A percentile compares a stretch with the other conserved stretches of the same genome.
phyloP scores from a whole-genome alignment of 352 stramenopile genomes.

The Aphanomyces stellatus region DNA sequence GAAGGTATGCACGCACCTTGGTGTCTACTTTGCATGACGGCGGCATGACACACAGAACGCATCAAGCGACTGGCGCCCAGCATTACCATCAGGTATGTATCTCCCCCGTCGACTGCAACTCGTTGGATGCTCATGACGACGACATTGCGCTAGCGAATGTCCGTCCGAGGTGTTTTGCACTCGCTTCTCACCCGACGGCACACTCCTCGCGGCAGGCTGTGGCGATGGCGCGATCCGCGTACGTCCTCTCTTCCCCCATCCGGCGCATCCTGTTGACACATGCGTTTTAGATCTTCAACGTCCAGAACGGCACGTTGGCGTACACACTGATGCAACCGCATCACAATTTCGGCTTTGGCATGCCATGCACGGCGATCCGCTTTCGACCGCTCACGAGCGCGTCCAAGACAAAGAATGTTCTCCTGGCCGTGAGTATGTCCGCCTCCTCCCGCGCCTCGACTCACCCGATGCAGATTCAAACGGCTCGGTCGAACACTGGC shows the following conservation, averaged over 20 bases:
- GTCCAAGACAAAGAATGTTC: constrained; percentile 88
- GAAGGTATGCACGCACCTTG: background rate
- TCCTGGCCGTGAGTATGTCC: constrained; percentile 77
- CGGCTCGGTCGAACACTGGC: constrained; percentile 87
- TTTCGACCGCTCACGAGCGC: constrained; percentile 70
- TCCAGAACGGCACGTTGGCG: constrained; percentile 60
- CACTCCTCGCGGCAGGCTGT: constrained; percentile 73
- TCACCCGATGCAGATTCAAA: constrained; percentile 51
- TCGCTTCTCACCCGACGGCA: constrained; percentile 76
- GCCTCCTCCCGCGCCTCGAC: background rate
- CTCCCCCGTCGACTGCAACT: background rate
- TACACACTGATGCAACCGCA: constrained; percentile 79
- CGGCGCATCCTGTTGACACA: too few relatives aligned
- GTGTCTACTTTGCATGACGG: background rate
- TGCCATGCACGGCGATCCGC: constrained; percentile 73
- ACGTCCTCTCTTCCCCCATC: too few relatives aligned
- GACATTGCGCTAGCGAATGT: constrained; percentile 38
- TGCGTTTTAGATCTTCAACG: constrained; percentile 55
- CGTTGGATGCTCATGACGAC: background rate
- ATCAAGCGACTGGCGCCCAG: constrained; percentile 69
- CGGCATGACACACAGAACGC: background rate
- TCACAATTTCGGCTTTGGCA: constrained; percentile 58
- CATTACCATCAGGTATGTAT: constrained; percentile 57
- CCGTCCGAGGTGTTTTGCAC: constrained; percentile 85
- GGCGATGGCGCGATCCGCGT: constrained; percentile 78